Conservation (phyloP, 768 basidiomycete species). For the Cubamyces lactineus region DNA sequence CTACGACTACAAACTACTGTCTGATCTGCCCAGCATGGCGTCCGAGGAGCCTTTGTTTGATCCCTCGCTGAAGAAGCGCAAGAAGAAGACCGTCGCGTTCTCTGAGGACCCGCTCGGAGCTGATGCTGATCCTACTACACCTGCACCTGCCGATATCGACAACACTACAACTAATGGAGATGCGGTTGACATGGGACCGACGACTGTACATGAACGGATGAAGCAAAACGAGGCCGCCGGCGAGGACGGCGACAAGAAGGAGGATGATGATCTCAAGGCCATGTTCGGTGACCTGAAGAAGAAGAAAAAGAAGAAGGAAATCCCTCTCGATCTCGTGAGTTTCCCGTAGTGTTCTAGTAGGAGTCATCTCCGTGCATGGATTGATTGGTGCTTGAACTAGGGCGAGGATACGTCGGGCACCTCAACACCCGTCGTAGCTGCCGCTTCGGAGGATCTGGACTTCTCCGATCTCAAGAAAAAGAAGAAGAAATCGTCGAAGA, state of each 20-base stretch:
- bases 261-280: constrained; percentile 76
- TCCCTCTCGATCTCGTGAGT: constrained; percentile 79
- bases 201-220: constrained; percentile 78
- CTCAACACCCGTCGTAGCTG: constrained; percentile 53
- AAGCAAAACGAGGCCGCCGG: constrained; percentile 47
- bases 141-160: constrained; percentile 75
- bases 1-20: constrained; percentile 33
- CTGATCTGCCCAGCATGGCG: constrained; percentile 44
- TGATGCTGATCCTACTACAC: constrained; percentile 77
- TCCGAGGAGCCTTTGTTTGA: constrained; percentile 82
- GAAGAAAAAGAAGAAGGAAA: constrained; percentile 92
- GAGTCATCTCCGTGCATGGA: not conserved
- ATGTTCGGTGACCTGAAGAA: constrained; percentile 91
- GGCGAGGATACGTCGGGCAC: constrained; percentile 64
- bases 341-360: not conserved
- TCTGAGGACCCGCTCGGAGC: constrained; percentile 82
- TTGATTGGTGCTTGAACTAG: not conserved
- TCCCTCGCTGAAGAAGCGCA: constrained; percentile 77
- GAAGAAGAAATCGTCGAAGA: constrained; percentile 90
- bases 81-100: constrained; percentile 87
- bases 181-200: constrained; percentile 74
- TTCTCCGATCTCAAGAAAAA: constrained; percentile 98
- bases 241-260: constrained; percentile 47
- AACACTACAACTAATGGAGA: constrained; percentile 70
- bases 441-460: constrained; percentile 74